phyloP scores from a whole-genome alignment of 176 grass and related monocot genomes.

The Chrysopogon serrulatus region DNA sequence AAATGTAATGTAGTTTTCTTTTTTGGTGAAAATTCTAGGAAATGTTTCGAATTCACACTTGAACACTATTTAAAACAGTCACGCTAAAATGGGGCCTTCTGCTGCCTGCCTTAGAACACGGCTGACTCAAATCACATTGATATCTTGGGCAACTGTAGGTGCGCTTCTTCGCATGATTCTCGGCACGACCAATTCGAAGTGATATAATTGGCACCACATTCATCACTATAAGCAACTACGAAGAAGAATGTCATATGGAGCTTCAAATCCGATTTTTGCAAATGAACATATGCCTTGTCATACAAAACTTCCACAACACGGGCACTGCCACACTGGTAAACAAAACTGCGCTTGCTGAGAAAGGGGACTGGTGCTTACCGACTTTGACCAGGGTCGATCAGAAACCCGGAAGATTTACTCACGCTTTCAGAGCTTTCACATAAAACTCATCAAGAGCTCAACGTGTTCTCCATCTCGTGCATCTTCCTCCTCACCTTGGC shows the following conservation, averaged over 20 bases:
- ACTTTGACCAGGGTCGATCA: not conserved
- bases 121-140: not conserved
- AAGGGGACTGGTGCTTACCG: not conserved
- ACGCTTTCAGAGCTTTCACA: conserved; percentile 83
- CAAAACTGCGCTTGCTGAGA: conserved; percentile 7
- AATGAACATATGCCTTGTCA: conserved; percentile 6
- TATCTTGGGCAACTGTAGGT: not conserved
- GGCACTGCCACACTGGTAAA: not conserved
- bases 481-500: conserved; percentile 83
- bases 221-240: not conserved
- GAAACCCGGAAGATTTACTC: conserved; percentile 22
- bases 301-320: conserved; percentile 20
- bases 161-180: not conserved
- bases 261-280: not conserved
- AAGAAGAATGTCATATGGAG: not conserved
- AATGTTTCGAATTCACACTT: not conserved
- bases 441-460: conserved; percentile 82
- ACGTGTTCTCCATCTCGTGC: conserved; percentile 64
- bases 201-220: not conserved
- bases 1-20: not conserved
- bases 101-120: not conserved
- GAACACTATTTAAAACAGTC: not conserved
- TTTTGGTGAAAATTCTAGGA: not conserved
- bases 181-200: not conserved
- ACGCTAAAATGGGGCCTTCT: not conserved